Evolutionary conservation across 73 alveolate species (phyloP).

Genomic region (Uronychia setigera): DNA sequence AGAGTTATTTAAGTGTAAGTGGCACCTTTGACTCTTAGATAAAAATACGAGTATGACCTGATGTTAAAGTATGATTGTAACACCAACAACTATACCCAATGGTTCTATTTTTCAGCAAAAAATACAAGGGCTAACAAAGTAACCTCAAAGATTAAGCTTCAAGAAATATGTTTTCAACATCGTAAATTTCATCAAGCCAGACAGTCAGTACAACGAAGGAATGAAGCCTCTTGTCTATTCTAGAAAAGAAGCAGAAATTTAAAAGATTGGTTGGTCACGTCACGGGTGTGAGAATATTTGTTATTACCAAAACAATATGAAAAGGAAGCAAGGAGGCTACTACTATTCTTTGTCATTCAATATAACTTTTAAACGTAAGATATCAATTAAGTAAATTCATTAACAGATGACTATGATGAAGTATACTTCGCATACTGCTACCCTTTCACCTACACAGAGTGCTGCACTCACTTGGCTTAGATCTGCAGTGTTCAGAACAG

Average conservation of each 20-base stretch:
- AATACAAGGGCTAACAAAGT: constrained; percentile 91
- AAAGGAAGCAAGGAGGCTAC: constrained; percentile 56
- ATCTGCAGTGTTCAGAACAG: constrained; percentile 19
- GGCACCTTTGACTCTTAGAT: too few species aligned
- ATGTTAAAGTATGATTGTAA: constrained; percentile 67
- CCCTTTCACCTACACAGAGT: constrained; percentile 92
- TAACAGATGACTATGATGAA: constrained; percentile 60
- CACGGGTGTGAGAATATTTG: constrained; percentile 8
- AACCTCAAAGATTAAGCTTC: not conserved
- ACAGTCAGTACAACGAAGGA: constrained; percentile 82
- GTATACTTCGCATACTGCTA: constrained; percentile 87
- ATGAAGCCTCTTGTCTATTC: constrained; percentile 82
- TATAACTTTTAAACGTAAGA: constrained; percentile 6
- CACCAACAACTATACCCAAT: constrained; percentile 68
- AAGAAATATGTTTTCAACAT: constrained; percentile 92
- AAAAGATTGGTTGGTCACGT: constrained; percentile 29
- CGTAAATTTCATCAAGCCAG: constrained; percentile 80
- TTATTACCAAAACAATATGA: constrained; percentile 19
- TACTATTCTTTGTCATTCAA: constrained; percentile 18
- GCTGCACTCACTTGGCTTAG: constrained; percentile 15
- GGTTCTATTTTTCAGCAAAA: constrained; percentile 60
- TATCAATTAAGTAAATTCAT: not conserved
- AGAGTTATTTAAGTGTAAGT: too few species aligned
- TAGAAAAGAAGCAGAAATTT: constrained; percentile 39
- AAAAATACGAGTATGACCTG: constrained; percentile 61